Percentiles rank a stretch among this genome's conserved stretches.
Evolutionary conservation across 2,329 filamentous ascomycete genomes (phyloP).

Genomic region (Dothideomycetidae sp.): DNA sequence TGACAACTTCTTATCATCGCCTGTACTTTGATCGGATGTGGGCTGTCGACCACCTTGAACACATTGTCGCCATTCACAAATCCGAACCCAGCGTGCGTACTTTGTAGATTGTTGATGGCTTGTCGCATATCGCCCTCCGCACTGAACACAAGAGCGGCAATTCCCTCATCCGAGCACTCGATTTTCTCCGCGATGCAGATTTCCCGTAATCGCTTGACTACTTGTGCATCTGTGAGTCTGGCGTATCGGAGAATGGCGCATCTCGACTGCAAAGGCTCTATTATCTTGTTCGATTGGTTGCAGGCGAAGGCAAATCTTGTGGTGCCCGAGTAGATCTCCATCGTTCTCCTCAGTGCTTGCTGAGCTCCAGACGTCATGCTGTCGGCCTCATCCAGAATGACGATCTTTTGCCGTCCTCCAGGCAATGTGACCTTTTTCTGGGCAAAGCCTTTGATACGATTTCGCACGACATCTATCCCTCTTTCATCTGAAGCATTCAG

Average conservation of each 20-base stretch:
- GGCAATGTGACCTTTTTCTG: slow-evolving; percentile 98
- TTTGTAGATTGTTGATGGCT: slow-evolving; percentile 96
- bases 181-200: slow-evolving; percentile 89
- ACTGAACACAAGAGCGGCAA: slow-evolving; percentile 92
- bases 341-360: slow-evolving; percentile 84
- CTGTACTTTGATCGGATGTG: slow-evolving; percentile 96
- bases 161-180: slow-evolving; percentile 78
- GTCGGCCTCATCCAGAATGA: slow-evolving; percentile 96
- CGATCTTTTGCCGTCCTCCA: slow-evolving; percentile 79
- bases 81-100: slow-evolving; percentile 81
- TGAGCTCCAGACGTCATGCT: slow-evolving; percentile 93
- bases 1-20: slow-evolving; percentile 97
- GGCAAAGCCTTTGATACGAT: slow-evolving; percentile 94
- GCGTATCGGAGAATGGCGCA: slow-evolving; percentile 93
- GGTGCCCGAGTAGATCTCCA: slow-evolving; percentile 97
- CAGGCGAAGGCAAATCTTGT: slow-evolving; percentile 96
- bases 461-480: slow-evolving; percentile 93
- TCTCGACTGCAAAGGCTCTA: slow-evolving; percentile 92
- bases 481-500: slow-evolving; percentile 93
- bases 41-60: slow-evolving; percentile 92
- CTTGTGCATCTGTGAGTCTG: slow-evolving; percentile 78
- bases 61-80: slow-evolving; percentile 98
- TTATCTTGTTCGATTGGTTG: slow-evolving; percentile 98
- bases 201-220: slow-evolving; percentile 80
- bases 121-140: slow-evolving; percentile 98